phyloP scores from a whole-genome alignment of 257 asterid genomes.

The Anisodus tanguticus region DNA sequence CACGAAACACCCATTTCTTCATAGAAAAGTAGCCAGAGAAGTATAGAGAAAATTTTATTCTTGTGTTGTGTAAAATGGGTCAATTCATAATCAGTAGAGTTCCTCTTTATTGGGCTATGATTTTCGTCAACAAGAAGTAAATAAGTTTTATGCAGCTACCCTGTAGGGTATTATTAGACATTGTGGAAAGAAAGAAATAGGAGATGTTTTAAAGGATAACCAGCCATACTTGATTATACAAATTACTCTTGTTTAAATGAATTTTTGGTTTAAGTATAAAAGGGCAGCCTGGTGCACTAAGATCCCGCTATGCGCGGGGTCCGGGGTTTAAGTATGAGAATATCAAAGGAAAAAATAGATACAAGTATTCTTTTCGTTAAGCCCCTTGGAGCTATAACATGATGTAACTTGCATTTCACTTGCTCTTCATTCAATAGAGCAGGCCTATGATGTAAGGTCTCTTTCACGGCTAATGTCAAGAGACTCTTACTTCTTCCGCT shows the following conservation, averaged over 20 bases:
- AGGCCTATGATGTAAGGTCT: neutral
- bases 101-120: neutral
- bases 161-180: neutral
- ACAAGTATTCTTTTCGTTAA: neutral
- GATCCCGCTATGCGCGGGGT: too few relatives aligned
- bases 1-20: neutral
- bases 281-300: too few relatives aligned
- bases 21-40: neutral
- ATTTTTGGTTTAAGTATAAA: neutral
- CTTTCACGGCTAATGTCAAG: conserved; percentile 23
- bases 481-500: neutral
- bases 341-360: neutral
- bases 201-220: neutral
- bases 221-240: neutral
- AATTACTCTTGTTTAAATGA: conserved; percentile 7
- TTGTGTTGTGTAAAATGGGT: neutral
- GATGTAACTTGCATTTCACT: neutral
- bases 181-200: neutral
- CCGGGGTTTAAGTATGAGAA: neutral
- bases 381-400: neutral
- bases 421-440: neutral
- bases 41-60: neutral
- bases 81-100: neutral
- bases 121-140: neutral
- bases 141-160: neutral